Evolutionary conservation across 75 land plant species (phyloP).

Genomic region (Isoetes taiwanensis): DNA sequence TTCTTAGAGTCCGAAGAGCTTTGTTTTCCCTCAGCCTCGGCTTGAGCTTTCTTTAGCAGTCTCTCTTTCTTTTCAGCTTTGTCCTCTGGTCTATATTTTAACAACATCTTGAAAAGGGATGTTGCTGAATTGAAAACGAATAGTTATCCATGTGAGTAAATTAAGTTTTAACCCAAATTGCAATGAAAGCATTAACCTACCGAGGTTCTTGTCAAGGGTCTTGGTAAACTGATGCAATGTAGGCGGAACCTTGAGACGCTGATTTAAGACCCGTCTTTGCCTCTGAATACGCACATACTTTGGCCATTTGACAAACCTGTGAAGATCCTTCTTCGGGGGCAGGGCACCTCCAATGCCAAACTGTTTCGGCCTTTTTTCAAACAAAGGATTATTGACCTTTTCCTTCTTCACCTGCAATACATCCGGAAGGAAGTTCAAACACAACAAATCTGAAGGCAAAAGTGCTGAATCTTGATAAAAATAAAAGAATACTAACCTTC

Average conservation of each 20-base stretch:
- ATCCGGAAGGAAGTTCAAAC: no score
- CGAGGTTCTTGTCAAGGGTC: conserved; percentile 48
- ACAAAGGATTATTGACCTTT: conserved; percentile 48
- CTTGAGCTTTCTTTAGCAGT: conserved; percentile 50
- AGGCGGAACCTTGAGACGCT: conserved; percentile 50
- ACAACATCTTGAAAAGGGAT: conserved; percentile 50
- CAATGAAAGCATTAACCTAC: no score
- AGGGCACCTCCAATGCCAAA: conserved; percentile 47
- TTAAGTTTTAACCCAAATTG: no score
- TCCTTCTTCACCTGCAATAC: no score
- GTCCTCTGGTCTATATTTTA: conserved; percentile 68
- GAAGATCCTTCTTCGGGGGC: conserved; percentile 25
- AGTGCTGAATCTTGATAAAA: no score
- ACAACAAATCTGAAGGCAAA: no score
- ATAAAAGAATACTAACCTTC: no score
- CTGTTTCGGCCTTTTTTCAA: conserved; percentile 53
- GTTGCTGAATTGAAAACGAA: conserved; percentile 33
- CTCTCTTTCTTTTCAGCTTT: conserved; percentile 49
- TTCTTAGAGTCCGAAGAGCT: conserved; percentile 39
- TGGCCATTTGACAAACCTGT: neutral
- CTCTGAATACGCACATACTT: conserved; percentile 37
- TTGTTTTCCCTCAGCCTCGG: conserved; percentile 50
- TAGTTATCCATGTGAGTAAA: no score
- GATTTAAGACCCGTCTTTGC: conserved; percentile 40
- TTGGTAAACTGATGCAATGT: conserved; percentile 53